phyloP scores from a whole-genome alignment of 148 eudicot genomes.

The Silene conica region DNA sequence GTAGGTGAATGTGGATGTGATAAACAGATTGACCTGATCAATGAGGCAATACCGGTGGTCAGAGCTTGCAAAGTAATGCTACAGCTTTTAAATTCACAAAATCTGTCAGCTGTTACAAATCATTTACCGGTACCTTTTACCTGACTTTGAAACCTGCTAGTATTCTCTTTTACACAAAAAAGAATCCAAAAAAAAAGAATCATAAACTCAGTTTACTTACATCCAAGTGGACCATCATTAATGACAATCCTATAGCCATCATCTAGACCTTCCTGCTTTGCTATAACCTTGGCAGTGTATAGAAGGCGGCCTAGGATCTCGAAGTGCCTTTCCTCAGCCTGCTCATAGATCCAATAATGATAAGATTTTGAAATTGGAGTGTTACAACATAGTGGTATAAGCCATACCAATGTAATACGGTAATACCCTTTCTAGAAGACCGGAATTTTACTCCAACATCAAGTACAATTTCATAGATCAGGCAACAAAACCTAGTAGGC shows the following conservation, averaged over 20 bases:
- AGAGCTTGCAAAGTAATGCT: background rate
- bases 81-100: too few species aligned
- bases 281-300: constrained; percentile 76
- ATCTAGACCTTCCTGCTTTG: constrained; percentile 88
- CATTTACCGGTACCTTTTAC: too few species aligned
- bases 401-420: background rate
- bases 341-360: constrained; percentile 12
- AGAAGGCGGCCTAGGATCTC: constrained; percentile 77
- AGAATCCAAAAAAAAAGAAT: background rate
- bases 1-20: constrained; percentile 82
- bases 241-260: constrained; percentile 83
- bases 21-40: constrained; percentile 84
- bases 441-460: background rate
- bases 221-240: constrained; percentile 82
- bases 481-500: too few species aligned
- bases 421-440: background rate
- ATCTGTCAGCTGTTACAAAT: too few species aligned
- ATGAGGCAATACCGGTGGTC: constrained; percentile 6
- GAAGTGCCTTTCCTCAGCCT: constrained; percentile 86
- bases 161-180: too few species aligned
- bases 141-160: too few species aligned
- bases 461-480: too few species aligned
- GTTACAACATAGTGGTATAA: background rate
- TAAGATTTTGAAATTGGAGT: background rate
- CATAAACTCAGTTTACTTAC: constrained; percentile 35